phyloP scores from a whole-genome alignment of 192 early-diverging fungal genomes.

The Piromyces finnis region DNA sequence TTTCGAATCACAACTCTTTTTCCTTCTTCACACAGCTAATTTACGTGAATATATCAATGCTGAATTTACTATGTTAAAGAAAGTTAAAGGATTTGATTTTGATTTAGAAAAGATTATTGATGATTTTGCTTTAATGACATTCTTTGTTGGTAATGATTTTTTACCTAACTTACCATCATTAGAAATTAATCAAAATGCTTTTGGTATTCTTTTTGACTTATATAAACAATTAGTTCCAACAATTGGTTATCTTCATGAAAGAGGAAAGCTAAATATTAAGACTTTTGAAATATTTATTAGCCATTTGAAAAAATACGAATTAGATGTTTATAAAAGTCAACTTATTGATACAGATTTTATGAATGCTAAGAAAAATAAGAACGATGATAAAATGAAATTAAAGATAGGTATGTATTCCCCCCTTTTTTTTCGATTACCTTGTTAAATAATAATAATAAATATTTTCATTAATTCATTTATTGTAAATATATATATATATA shows the following conservation, averaged over 20 bases:
- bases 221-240: slow-evolving; percentile 73
- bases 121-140: slow-evolving; percentile 91
- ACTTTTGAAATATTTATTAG: not conserved
- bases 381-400: not conserved
- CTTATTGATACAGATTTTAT: not conserved
- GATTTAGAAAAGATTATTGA: slow-evolving; percentile 85
- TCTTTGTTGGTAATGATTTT: slow-evolving; percentile 98
- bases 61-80: slow-evolving; percentile 47
- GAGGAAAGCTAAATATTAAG: slow-evolving; percentile 40
- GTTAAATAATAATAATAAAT: too few relatives aligned
- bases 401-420: not conserved
- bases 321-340: not conserved
- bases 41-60: slow-evolving; percentile 81
- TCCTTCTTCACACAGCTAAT: slow-evolving; percentile 58
- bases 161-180: slow-evolving; percentile 23
- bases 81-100: slow-evolving; percentile 50
- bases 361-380: not conserved
- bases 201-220: slow-evolving; percentile 68
- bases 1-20: slow-evolving; percentile 39
- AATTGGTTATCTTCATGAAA: slow-evolving; percentile 71
- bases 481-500: too few relatives aligned
- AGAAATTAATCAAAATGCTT: slow-evolving; percentile 72
- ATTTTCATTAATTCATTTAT: too few relatives aligned
- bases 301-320: not conserved
- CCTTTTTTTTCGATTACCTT: too few relatives aligned